Base-by-base conservation (phyloP, 140 eudicot genomes). In the Stevia rebaudiana region DNA sequence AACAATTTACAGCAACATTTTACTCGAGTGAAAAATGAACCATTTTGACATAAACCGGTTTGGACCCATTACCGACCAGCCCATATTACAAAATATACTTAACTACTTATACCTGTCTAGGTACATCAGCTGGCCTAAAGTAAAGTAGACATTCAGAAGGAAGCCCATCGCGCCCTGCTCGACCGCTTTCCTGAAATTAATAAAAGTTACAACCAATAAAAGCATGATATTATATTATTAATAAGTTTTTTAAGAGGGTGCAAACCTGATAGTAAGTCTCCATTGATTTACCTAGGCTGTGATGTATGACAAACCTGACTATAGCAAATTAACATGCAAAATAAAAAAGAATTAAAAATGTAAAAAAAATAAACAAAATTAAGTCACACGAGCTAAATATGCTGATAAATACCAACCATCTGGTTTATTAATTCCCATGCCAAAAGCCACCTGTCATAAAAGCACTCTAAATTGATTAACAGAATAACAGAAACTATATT, bases 221-320 rank as follows among this genome's bases (percentile, higher is more conserved):
- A 63, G 63, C 36, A 49, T 50, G 70, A 63, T 33, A 61, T 2
- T 68, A 33, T 39, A 35, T n/a, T n/a, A n/a, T n/a, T n/a, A n/a
- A n/a, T n/a, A 49, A 44, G 61, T 17, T n/a, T 56, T 56, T 49
- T 21, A 39, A 35, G 41, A 59, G 15, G 48, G 42, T 49, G 65
- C 56, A 70, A 71, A 92, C 98, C 98, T 92, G 98, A 58, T 92
- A 92, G 73, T 92, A 92, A 22, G 98, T 92, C 84, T 92, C 98
- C 98, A 92, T 92, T 68, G 98, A 92, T 85, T 92, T 92, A 85
- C 98, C 91, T 49, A 92, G 76, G 67, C 96, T 92, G 78, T 92
- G 98, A 83, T 92, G 98, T 60, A 92, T 79, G 79, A 92, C 98
- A 77, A 92, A 92, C 89, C 98, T 92, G 96, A 92, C 98, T 88